Conservation (phyloP, 2,329 filamentous ascomycete genomes). For the Botrytis tulipae region DNA sequence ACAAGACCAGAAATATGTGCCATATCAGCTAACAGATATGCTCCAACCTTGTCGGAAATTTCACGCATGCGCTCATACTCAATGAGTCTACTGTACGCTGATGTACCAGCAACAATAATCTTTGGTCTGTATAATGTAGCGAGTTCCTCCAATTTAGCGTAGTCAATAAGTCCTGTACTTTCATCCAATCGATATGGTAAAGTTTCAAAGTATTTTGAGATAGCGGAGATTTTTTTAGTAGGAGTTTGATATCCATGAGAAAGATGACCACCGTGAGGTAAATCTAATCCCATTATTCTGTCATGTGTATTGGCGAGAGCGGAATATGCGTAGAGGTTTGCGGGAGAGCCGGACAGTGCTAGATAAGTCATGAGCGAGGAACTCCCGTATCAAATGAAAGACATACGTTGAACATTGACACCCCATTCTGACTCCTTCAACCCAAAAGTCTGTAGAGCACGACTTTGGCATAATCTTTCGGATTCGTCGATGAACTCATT, state of each 20-base stretch:
- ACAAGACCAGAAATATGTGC: conserved; percentile 95
- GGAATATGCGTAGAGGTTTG: conserved; percentile 83
- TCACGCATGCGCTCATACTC: conserved; percentile 91
- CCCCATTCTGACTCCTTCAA: conserved; percentile 87
- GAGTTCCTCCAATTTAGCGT: conserved; percentile 83
- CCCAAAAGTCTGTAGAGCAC: conserved; percentile 83
- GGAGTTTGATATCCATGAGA: conserved; percentile 97
- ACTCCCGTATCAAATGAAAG: conserved; percentile 5
- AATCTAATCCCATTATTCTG: conserved; percentile 92
- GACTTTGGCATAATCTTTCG: conserved; percentile 84
- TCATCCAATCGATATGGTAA: conserved; percentile 91
- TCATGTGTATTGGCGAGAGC: conserved; percentile 91
- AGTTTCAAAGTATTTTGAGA: conserved; percentile 99
- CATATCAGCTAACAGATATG: conserved; percentile 94
- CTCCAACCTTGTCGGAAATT: conserved; percentile 86
- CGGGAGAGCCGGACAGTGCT: conserved; percentile 55
- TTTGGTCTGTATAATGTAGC: conserved; percentile 91
- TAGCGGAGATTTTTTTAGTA: conserved; percentile 90
- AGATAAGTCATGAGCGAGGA: conserved; percentile 28
- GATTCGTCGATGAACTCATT: conserved; percentile 95
- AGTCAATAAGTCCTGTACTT: conserved; percentile 90
- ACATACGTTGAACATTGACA: conserved; percentile 86
- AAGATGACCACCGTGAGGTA: conserved; percentile 93
- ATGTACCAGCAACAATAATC: conserved; percentile 91
- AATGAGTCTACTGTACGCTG: conserved; percentile 92